Conservation (phyloP, 2,329 filamentous ascomycete species). For the Simplicillium sp. region DNA sequence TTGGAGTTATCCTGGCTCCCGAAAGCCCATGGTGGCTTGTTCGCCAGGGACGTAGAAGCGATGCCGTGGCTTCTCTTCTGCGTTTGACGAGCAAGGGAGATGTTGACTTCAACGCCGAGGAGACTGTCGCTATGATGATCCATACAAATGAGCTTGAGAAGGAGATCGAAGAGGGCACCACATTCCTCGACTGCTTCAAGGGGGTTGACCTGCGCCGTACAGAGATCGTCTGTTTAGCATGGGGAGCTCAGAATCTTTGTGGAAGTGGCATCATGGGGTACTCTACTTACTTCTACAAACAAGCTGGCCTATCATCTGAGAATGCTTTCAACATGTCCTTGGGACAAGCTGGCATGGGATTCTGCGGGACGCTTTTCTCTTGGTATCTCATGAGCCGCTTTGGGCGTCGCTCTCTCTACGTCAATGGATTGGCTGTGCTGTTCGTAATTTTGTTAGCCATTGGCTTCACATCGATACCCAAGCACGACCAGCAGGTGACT, state of each 20-base stretch:
- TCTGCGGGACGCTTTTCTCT: background rate
- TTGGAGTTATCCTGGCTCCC: conserved; percentile 11
- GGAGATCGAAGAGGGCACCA: conserved; percentile 25
- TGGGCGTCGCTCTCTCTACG: conserved; percentile 7
- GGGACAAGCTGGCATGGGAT: background rate
- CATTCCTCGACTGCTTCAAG: conserved; percentile 37
- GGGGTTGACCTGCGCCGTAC: conserved; percentile 32
- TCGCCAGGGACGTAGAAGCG: conserved; percentile 19
- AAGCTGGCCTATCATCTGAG: background rate
- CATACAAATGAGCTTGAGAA: conserved; percentile 29
- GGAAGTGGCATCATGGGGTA: background rate
- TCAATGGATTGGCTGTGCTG: conserved; percentile 5
- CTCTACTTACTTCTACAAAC: conserved; percentile 1
- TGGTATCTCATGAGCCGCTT: conserved; percentile 7
- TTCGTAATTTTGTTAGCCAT: conserved; percentile 7
- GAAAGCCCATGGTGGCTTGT: conserved; percentile 32
- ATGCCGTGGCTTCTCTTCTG: conserved; percentile 15
- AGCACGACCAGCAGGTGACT: conserved; percentile 13
- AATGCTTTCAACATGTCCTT: background rate
- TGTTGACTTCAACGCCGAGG: background rate
- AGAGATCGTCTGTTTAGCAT: conserved; percentile 18
- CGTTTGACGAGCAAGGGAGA: conserved; percentile 1
- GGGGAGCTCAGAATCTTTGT: background rate
- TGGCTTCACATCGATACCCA: too few relatives aligned
- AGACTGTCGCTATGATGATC: conserved; percentile 16